Percentiles rank a stretch among this genome's conserved stretches.
phyloP scores from a whole-genome alignment of 2,329 filamentous ascomycete species.

The Diaporthe helianthi region DNA sequence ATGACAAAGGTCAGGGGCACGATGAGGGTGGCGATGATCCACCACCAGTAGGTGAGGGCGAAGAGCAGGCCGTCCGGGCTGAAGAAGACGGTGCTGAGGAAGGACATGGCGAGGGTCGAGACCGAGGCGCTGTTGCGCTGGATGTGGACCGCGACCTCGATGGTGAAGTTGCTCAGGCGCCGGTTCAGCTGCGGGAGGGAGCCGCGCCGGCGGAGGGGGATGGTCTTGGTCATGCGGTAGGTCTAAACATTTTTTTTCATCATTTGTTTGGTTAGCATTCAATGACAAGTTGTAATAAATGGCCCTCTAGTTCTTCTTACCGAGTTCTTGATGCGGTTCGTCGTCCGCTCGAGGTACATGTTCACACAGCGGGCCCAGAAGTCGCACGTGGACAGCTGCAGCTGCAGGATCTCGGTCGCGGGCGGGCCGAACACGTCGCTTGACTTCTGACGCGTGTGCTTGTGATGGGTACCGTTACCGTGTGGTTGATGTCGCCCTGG shows the following conservation, averaged over 20 bases:
- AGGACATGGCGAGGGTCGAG: conserved; percentile 32
- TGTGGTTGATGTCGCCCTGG: neutral
- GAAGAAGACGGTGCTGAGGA: conserved; percentile 35
- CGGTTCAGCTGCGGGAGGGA: conserved; percentile 33
- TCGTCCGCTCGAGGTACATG: conserved; percentile 33
- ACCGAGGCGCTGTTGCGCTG: conserved; percentile 33
- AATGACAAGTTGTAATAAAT: too few species aligned
- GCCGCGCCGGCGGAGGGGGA: conserved; percentile 31
- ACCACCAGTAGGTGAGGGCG: conserved; percentile 34
- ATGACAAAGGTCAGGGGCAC: conserved; percentile 32
- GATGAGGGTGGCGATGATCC: conserved; percentile 32
- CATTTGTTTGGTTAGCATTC: too few species aligned
- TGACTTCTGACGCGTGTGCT: conserved; percentile 33
- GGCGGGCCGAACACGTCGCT: conserved; percentile 34
- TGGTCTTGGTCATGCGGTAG: conserved; percentile 33
- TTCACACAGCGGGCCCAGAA: conserved; percentile 34
- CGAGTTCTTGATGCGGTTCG: conserved; percentile 27
- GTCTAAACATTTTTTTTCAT: conserved; percentile 3
- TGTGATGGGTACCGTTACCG: neutral
- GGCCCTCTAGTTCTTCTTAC: conserved; percentile 1
- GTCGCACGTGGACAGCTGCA: conserved; percentile 34
- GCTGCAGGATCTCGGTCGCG: conserved; percentile 31
- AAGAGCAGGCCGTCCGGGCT: conserved; percentile 33
- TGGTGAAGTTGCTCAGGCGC: conserved; percentile 33
- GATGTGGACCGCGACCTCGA: conserved; percentile 32